Conservation (phyloP, 805 yeast genomes). For the Yarrowia porcina region DNA sequence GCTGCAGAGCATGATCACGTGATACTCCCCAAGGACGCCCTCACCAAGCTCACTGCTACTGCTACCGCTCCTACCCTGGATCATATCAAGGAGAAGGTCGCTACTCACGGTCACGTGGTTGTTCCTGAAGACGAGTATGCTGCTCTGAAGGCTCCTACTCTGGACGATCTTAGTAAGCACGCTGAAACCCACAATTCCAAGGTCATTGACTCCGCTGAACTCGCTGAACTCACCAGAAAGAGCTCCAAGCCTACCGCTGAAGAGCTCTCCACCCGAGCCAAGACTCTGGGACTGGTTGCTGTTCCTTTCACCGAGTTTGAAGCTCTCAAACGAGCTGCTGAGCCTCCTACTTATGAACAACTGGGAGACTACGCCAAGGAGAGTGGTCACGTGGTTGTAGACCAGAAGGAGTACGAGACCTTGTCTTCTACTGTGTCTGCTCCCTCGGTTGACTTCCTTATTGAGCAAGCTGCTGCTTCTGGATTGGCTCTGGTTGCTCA, state of each 20-base stretch:
- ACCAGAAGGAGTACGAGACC: not conserved
- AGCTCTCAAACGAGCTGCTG: constrained; percentile 32
- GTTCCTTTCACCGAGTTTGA: constrained; percentile 33
- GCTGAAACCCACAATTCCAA: constrained; percentile 29
- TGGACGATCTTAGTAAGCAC: constrained; percentile 31
- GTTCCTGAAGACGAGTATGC: not conserved
- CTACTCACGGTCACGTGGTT: not conserved
- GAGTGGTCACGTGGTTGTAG: constrained; percentile 31
- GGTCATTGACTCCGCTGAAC: not conserved
- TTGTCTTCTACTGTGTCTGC: not conserved
- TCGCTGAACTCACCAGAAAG: constrained; percentile 25
- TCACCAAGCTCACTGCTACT: constrained; percentile 30
- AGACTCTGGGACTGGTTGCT: constrained; percentile 34
- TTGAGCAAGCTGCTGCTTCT: not conserved
- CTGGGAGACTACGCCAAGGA: constrained; percentile 35
- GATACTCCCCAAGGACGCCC: constrained; percentile 25
- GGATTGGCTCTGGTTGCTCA: constrained; percentile 3
- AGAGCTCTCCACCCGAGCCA: constrained; percentile 6
- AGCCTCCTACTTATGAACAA: constrained; percentile 32
- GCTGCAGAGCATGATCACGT: constrained; percentile 29
- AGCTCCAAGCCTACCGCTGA: not conserved
- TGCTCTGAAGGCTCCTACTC: constrained; percentile 26
- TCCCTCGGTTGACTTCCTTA: not conserved
- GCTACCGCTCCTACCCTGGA: constrained; percentile 32
- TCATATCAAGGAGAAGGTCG: constrained; percentile 29